Evolutionary conservation across 352 stramenopile species (phyloP), one percentile per base, ranked within the genome.

Genomic region (Globisporangium cederbergense): DNA sequence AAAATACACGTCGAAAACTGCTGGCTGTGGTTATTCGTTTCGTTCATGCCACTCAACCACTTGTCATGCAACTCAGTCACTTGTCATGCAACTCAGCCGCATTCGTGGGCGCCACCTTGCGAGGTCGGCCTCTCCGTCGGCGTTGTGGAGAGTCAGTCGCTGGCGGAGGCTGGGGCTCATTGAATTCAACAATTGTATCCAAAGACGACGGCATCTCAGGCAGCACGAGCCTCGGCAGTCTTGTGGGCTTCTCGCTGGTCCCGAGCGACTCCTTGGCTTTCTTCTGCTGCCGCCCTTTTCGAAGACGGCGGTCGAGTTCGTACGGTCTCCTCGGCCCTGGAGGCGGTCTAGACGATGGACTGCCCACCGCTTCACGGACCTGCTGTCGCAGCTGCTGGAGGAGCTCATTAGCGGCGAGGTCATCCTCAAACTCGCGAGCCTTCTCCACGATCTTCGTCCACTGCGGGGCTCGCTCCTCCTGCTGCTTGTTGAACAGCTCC

Each of bases 351-450:
- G 47, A 22, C 22, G 20, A 42, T 2, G 58, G 20, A 11, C 34
- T 50, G 20, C 36, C 47, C 8, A n/a, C 34, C 5, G 46, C n/a
- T 46, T 40, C 32, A 11, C 43, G 53, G 11, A 62, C 52, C 22
- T 67, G 61, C 22, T 55, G 16, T 4, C 38, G 38, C 3, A 66
- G 50, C 18, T 47, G 32, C 38, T 67, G 40, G 14, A 62, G 47
- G 40, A 67, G 36, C 43, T 47, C 52, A 1, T 57, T 38, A 4
- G 56, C 34, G 32, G n/a, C 36, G 16, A 45, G 62, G 13, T 62
- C 53, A 6, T 25, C 40, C 5, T 61, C 40, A 7, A 36, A 9
- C 5, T 18, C 6, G 14, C 14, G 14, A 13, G 42, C 42, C 14
- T 18, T n/a, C 18, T 38, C 34, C 28, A n/a, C 38, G n/a, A 34